These are phyloP conservation scores for Thamnidium elegans DNA, from an alignment of 192 early-diverging fungal species.

Conservation along the genomic window DNA sequence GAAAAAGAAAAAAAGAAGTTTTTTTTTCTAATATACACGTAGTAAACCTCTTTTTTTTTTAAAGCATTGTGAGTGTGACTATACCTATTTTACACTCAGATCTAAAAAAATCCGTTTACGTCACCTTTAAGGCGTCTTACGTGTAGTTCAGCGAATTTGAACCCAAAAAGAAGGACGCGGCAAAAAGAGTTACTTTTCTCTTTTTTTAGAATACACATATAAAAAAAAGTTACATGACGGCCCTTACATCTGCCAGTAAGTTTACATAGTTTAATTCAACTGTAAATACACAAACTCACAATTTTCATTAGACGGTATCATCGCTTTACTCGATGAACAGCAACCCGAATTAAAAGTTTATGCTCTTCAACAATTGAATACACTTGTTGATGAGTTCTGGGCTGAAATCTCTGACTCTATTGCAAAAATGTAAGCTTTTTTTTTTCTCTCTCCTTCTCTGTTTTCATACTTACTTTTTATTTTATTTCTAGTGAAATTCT, in stretches of 20 bases:
- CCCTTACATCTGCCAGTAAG: slow-evolving; percentile 33
- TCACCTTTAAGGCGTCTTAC: too few species aligned
- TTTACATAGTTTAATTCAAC: background rate
- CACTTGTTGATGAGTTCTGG: slow-evolving; percentile 93
- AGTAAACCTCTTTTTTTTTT: too few species aligned
- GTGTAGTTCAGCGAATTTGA: too few species aligned
- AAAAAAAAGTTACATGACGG: slow-evolving; percentile 12
- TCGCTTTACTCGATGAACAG: slow-evolving; percentile 91
- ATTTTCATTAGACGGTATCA: slow-evolving; percentile 69
- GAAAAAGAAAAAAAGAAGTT: too few species aligned
- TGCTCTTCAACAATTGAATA: slow-evolving; percentile 88
- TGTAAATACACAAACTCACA: background rate
- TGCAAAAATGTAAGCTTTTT: slow-evolving; percentile 80
- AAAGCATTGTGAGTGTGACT: too few species aligned
- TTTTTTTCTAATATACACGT: too few species aligned
- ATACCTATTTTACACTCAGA: too few species aligned
- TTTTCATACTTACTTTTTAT: background rate
- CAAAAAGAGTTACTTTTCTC: too few species aligned
- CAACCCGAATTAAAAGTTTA: slow-evolving; percentile 91
- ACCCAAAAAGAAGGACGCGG: too few species aligned
- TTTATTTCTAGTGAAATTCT: slow-evolving; percentile 75
- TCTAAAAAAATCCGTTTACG: too few species aligned
- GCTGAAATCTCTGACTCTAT: slow-evolving; percentile 95
- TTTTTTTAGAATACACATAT: too few species aligned
- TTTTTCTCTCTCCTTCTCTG: background rate